phyloP scores from a whole-genome alignment of 805 yeast species.

The Metschnikowia cerradonensis region DNA sequence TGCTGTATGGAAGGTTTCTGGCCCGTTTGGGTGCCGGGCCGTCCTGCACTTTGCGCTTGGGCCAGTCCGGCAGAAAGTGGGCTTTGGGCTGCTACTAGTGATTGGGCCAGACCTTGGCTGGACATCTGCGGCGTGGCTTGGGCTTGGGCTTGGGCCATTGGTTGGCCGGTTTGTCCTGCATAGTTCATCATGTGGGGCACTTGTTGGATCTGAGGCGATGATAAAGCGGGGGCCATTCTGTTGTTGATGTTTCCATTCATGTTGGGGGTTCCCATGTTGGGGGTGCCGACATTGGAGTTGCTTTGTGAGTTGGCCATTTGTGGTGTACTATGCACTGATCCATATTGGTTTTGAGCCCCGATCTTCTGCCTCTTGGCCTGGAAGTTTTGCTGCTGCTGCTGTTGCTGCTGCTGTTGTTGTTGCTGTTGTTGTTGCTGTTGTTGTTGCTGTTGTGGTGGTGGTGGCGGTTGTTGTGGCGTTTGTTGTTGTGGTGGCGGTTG shows the following conservation, averaged over 20 bases:
- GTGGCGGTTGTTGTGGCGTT: slow-evolving; percentile 11
- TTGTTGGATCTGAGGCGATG: slow-evolving; percentile 15
- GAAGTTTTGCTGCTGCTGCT: slow-evolving; percentile 6
- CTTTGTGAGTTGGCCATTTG: slow-evolving; percentile 13
- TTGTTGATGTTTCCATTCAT: slow-evolving; percentile 7
- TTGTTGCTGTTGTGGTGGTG: slow-evolving; percentile 12
- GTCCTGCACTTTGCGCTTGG: not conserved
- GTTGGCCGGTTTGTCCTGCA: slow-evolving; percentile 1
- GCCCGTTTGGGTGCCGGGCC: slow-evolving; percentile 15
- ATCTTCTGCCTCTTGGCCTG: slow-evolving; percentile 17
- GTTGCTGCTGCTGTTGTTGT: slow-evolving; percentile 8
- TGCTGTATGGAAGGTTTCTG: slow-evolving; percentile 29
- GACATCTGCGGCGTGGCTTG: not conserved
- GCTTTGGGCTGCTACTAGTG: not conserved
- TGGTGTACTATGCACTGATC: slow-evolving; percentile 8
- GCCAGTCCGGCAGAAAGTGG: not conserved
- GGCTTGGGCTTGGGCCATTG: not conserved
- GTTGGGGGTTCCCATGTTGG: slow-evolving; percentile 9
- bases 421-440: slow-evolving; percentile 12
- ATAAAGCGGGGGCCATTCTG: slow-evolving; percentile 10
- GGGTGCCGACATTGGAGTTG: slow-evolving; percentile 14
- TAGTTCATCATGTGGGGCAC: slow-evolving; percentile 7
- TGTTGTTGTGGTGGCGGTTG: slow-evolving; percentile 5
- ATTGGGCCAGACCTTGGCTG: slow-evolving; percentile 2
- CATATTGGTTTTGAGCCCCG: slow-evolving; percentile 9